Evolutionary conservation across 495 filamentous ascomycete genomes (phyloP), one percentile per base, ranked within the genome.

Genomic region (Penicillium ochrochloron): DNA sequence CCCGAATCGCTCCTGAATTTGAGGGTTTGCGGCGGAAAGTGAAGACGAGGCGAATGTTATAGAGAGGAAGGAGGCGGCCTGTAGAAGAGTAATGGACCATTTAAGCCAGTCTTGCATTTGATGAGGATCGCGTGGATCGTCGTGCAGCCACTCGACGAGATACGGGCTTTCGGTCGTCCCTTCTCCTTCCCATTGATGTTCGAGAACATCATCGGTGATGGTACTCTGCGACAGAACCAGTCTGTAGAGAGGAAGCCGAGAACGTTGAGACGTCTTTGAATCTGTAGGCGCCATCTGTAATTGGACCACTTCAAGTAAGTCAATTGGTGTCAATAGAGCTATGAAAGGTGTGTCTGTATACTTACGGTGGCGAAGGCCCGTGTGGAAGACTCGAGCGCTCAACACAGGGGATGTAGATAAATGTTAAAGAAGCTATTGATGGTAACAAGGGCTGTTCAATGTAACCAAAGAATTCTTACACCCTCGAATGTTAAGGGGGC

Each of bases 11-110:
- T 52, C 44, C 50, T 83, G 75, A 48, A 90, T 80, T 56, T 86
- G 77, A 10, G 56, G 73, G 71, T 88, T 74, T 52, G 88, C 89
- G 9, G 87, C 86, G 41, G 86, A 73, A 65, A 86, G 90, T 9
- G 88, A 86, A 11, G 88, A 87, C 21, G 85, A 88, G 27, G 85
- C 85, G 48, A 91, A 88, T 23, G 89, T 80, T 15, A 91, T 86
- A 17, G 84, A 82, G 19, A 91, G 79, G 2, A 86, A 87, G 23
- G 85, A 81, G 6, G 86, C 54, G 10, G 88, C 86, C 59, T 85
- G 80, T 39, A 86, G 64, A 21, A 83, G 46, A 6, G 85, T 86
- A 62, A 88, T 84, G 46, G 71, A 66, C 89, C 88, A 90, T 74
- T 90, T 90, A 59, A 80, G 80, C 54, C 63, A 66, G 3, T 57